Conservation (phyloP, 176 grass and related monocot genomes). For the Oryza longistaminata region DNA sequence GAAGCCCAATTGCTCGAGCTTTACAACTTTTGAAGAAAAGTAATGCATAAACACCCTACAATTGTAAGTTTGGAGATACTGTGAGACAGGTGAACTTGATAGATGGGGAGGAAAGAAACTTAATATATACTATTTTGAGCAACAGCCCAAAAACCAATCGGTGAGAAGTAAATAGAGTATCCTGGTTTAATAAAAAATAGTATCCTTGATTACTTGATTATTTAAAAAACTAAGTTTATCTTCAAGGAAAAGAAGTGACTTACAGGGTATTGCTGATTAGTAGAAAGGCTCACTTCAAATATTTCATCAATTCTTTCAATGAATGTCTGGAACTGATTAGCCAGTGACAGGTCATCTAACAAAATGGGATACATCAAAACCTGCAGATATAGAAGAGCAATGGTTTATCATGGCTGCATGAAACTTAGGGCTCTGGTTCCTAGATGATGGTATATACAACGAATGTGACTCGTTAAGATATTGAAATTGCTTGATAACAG, state of each 20-base stretch:
- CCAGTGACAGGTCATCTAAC: constrained; percentile 73
- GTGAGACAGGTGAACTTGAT: constrained; percentile 36
- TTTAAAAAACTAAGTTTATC: constrained; percentile 1
- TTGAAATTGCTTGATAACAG: neutral
- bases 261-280: constrained; percentile 95
- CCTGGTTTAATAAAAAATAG: neutral
- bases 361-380: constrained; percentile 83
- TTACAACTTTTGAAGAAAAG: constrained; percentile 82
- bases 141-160: neutral
- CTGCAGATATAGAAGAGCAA: constrained; percentile 45
- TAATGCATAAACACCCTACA: constrained; percentile 88
- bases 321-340: constrained; percentile 85
- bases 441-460: constrained; percentile 7
- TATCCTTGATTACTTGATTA: constrained; percentile 6
- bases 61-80: constrained; percentile 27
- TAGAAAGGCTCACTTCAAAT: constrained; percentile 80
- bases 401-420: constrained; percentile 9
- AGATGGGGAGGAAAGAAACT: neutral
- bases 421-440: constrained; percentile 12
- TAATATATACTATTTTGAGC: constrained; percentile 1
- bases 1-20: constrained; percentile 87
- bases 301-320: constrained; percentile 87
- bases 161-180: neutral
- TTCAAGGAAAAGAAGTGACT: constrained; percentile 25
- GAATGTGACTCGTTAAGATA: constrained; percentile 17